phyloP scores from a whole-genome alignment of 225 moss, liverwort and hornwort species.

The Marchantia polymorpha region DNA sequence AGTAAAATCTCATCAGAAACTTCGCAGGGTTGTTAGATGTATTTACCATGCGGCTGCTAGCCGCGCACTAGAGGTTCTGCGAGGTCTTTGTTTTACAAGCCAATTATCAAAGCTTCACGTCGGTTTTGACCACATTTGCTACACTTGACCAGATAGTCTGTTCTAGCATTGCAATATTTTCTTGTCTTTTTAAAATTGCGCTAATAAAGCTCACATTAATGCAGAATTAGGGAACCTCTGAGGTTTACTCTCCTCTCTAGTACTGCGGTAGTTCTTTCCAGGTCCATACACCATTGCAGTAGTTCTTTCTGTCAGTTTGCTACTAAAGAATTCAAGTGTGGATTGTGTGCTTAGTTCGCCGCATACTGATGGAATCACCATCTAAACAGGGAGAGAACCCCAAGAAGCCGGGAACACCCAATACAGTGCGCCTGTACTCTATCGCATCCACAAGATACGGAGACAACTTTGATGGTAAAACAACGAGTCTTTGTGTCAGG shows the following conservation, averaged over 20 bases:
- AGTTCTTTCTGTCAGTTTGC: background rate
- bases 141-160: background rate
- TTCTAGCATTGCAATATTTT: too few species aligned
- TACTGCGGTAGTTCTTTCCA: too few species aligned
- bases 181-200: too few species aligned
- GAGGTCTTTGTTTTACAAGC: too few species aligned
- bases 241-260: too few species aligned
- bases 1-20: background rate
- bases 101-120: too few species aligned
- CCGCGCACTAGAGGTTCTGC: too few species aligned
- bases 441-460: conserved; percentile 95
- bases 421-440: conserved; percentile 83
- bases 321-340: background rate
- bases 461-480: conserved; percentile 90
- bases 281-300: background rate
- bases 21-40: background rate
- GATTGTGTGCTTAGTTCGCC: background rate
- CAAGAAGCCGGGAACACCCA: conserved; percentile 90
- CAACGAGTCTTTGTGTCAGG: conserved; percentile 87
- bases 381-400: conserved; percentile 69
- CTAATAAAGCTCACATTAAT: too few species aligned
- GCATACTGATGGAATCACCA: background rate
- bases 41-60: background rate
- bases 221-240: too few species aligned
- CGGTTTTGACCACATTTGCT: too few species aligned